Conservation (phyloP, 2,329 filamentous ascomycete species). For the Endoconidiophora polonica region DNA sequence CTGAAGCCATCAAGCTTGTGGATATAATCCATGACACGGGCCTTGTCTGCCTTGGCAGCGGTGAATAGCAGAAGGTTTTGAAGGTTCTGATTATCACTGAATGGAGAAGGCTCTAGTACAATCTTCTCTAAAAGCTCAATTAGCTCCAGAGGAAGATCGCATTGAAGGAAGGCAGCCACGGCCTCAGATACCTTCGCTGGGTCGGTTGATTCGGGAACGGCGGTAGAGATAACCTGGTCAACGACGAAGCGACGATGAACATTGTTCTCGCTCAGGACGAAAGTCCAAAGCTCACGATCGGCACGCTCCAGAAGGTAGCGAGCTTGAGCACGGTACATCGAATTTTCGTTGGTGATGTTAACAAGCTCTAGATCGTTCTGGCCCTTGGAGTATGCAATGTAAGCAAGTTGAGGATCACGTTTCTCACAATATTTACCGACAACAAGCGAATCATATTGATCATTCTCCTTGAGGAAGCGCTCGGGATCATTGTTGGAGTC, state of each 20-base stretch:
- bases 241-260: conserved; percentile 84
- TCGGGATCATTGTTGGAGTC: conserved; percentile 97
- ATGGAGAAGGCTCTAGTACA: conserved; percentile 95
- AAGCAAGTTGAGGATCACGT: conserved; percentile 87
- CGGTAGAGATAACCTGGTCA: conserved; percentile 90
- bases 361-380: conserved; percentile 96
- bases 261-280: conserved; percentile 91
- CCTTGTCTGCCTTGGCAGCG: conserved; percentile 90
- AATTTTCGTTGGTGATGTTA: conserved; percentile 96
- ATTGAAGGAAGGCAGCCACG: conserved; percentile 80
- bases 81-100: conserved; percentile 91
- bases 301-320: conserved; percentile 85
- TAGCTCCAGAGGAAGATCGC: conserved; percentile 80
- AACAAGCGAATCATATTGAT: conserved; percentile 79
- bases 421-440: conserved; percentile 99
- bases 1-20: conserved; percentile 80
- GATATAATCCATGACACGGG: conserved; percentile 89
- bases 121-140: conserved; percentile 99
- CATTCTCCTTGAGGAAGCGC: conserved; percentile 93
- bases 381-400: conserved; percentile 89
- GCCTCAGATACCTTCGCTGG: conserved; percentile 90
- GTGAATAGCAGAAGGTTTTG: conserved; percentile 96
- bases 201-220: conserved; percentile 81
- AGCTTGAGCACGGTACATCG: conserved; percentile 98
- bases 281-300: conserved; percentile 81